phyloP scores from a whole-genome alignment of 257 asterid genomes.

The Lycium barbarum region DNA sequence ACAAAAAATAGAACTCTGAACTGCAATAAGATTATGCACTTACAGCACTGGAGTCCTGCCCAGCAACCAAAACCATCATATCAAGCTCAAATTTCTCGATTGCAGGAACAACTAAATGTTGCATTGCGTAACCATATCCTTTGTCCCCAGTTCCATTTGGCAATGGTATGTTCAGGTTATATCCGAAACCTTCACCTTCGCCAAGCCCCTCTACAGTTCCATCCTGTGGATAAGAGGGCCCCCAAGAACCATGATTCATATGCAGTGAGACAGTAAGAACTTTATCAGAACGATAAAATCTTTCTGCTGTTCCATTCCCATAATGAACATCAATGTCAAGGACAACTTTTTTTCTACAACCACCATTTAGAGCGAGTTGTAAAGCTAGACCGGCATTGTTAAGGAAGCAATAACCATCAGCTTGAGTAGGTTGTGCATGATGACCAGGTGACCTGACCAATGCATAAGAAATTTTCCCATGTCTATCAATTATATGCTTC shows the following conservation, averaged over 20 bases:
- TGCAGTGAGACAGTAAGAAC: slow-evolving; percentile 87
- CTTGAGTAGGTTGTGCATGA: slow-evolving; percentile 89
- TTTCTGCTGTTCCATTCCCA: slow-evolving; percentile 91
- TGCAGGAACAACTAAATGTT: slow-evolving; percentile 66
- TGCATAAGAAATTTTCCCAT: slow-evolving; percentile 62
- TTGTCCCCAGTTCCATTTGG: slow-evolving; percentile 90
- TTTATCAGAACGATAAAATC: slow-evolving; percentile 64
- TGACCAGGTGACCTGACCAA: slow-evolving; percentile 94
- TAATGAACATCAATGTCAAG: slow-evolving; percentile 89
- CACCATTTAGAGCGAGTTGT: slow-evolving; percentile 60
- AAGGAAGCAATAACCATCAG: slow-evolving; percentile 91
- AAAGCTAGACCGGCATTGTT: slow-evolving; percentile 86
- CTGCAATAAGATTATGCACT: slow-evolving; percentile 39
- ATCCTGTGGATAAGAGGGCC: slow-evolving; percentile 84
- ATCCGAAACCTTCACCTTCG: slow-evolving; percentile 72
- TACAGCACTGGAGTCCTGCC: slow-evolving; percentile 94
- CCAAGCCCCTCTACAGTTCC: slow-evolving; percentile 85
- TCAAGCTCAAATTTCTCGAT: slow-evolving; percentile 68
- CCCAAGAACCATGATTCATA: slow-evolving; percentile 97
- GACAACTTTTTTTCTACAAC: slow-evolving; percentile 59
- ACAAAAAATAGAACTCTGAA: background rate
- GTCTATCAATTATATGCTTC: slow-evolving; percentile 69
- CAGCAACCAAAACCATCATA: slow-evolving; percentile 73
- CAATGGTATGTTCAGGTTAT: slow-evolving; percentile 81
- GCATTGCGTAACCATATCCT: slow-evolving; percentile 71